Conservation (phyloP, 768 basidiomycete species). For the Hericium coralloides region DNA sequence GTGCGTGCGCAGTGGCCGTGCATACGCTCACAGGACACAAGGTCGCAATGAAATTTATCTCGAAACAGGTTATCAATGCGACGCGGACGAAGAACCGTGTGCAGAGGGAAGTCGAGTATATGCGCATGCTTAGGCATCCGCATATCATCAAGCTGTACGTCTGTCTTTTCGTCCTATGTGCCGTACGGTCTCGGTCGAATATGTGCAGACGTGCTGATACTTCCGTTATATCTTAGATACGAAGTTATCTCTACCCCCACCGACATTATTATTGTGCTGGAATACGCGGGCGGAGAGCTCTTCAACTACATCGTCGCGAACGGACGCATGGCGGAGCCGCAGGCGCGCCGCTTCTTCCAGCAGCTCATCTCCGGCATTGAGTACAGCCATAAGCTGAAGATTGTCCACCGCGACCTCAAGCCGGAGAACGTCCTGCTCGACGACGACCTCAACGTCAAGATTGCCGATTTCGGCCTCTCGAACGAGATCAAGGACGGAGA, state of each 20-base stretch:
- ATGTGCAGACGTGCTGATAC: neutral
- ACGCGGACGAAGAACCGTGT: conserved; percentile 90
- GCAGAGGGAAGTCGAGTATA: conserved; percentile 93
- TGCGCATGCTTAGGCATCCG: conserved; percentile 87
- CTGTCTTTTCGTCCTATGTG: conserved; percentile 2
- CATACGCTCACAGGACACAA: conserved; percentile 92
- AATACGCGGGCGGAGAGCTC: conserved; percentile 92
- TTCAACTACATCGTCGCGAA: conserved; percentile 98
- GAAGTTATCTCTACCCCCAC: conserved; percentile 89
- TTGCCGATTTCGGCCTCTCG: conserved; percentile 97
- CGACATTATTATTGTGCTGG: conserved; percentile 97
- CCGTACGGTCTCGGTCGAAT: neutral
- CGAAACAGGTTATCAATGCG: conserved; percentile 85
- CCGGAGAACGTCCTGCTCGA: conserved; percentile 92
- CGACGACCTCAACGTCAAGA: conserved; percentile 86
- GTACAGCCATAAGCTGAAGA: conserved; percentile 92
- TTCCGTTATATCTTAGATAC: conserved; percentile 36
- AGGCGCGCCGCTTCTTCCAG: conserved; percentile 92
- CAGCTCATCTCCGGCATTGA: conserved; percentile 97
- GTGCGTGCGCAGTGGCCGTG: conserved; percentile 80
- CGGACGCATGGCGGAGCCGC: conserved; percentile 82
- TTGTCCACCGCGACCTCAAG: conserved; percentile 96
- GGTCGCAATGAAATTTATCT: conserved; percentile 97
- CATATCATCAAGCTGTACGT: conserved; percentile 96
- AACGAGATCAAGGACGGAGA: conserved; percentile 96